Conservation (phyloP, 169 alveolate species). For the Plasmodium chabaudi region DNA sequence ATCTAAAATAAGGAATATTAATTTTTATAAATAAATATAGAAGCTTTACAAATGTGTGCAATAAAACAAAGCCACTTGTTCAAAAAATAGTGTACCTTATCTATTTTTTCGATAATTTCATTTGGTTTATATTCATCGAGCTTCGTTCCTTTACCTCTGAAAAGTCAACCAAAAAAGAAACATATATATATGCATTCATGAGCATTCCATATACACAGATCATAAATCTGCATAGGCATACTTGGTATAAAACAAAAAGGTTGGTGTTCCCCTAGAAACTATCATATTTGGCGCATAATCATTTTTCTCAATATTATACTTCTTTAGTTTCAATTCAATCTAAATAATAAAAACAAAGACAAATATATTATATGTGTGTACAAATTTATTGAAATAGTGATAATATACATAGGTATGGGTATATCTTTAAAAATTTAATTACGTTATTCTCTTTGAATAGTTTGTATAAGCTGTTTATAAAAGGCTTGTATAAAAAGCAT, state of each 20-base stretch:
- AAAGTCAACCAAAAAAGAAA: neutral
- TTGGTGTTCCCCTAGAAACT: conserved; percentile 65
- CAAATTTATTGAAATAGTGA: neutral
- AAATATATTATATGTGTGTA: neutral
- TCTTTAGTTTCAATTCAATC: conserved; percentile 62
- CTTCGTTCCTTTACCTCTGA: conserved; percentile 67
- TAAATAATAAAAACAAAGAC: neutral
- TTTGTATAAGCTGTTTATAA: conserved; percentile 65
- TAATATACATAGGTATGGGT: neutral
- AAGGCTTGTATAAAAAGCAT: conserved; percentile 69
- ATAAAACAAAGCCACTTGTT: neutral
- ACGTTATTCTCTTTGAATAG: conserved; percentile 68
- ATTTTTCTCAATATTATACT: conserved; percentile 68
- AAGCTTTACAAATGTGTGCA: neutral
- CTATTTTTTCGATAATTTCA: conserved; percentile 65
- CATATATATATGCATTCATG: conserved; percentile 6
- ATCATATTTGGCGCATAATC: conserved; percentile 75
- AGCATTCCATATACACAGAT: conserved; percentile 2
- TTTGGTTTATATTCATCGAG: conserved; percentile 65
- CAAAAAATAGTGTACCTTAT: conserved; percentile 14
- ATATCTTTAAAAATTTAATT: neutral
- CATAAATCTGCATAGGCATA: conserved; percentile 3
- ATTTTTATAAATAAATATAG: conserved; percentile 3
- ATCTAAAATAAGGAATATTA: conserved; percentile 14
- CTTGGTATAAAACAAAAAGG: conserved; percentile 65